Conservation (phyloP, 768 basidiomycete genomes). For the Naganishia kalamii region DNA sequence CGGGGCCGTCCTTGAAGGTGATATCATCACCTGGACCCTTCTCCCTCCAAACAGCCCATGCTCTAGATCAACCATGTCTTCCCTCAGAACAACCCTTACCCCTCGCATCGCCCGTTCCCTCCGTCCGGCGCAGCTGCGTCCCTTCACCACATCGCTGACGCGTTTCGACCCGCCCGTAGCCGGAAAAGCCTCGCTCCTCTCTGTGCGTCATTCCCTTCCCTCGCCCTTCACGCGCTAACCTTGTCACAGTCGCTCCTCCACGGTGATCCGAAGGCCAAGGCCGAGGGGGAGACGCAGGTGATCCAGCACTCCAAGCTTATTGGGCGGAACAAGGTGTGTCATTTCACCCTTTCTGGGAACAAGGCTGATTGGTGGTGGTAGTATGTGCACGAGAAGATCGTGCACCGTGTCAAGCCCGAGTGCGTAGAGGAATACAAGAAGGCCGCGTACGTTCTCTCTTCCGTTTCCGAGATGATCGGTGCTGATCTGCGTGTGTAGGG, state of each 20-base stretch:
- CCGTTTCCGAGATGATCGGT: conserved; percentile 1
- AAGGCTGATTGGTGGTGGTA: conserved; percentile 15
- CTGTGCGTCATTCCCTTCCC: neutral
- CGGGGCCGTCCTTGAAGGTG: too few relatives aligned
- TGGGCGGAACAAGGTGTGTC: conserved; percentile 79
- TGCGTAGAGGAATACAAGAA: conserved; percentile 74
- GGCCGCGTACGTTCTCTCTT: conserved; percentile 61
- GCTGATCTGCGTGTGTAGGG: conserved; percentile 50
- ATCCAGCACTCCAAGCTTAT: conserved; percentile 82
- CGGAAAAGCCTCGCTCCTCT: neutral
- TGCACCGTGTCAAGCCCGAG: conserved; percentile 76
- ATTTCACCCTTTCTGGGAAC: neutral
- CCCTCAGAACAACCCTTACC: too few relatives aligned
- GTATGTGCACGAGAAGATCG: conserved; percentile 52
- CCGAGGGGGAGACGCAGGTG: conserved; percentile 66
- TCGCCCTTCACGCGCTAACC: neutral
- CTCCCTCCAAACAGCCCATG: too few relatives aligned
- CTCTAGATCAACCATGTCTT: too few relatives aligned
- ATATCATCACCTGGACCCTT: too few relatives aligned
- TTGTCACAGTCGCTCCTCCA: conserved; percentile 58
- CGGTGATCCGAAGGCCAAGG: conserved; percentile 85
- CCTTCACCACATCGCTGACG: too few relatives aligned
- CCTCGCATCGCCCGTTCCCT: too few relatives aligned
- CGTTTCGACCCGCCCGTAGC: too few relatives aligned
- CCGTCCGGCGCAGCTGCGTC: too few relatives aligned